Evolutionary conservation across 2,329 filamentous ascomycete species (phyloP), one percentile per base, ranked within the genome.

Genomic region (Diaporthe sp.): DNA sequence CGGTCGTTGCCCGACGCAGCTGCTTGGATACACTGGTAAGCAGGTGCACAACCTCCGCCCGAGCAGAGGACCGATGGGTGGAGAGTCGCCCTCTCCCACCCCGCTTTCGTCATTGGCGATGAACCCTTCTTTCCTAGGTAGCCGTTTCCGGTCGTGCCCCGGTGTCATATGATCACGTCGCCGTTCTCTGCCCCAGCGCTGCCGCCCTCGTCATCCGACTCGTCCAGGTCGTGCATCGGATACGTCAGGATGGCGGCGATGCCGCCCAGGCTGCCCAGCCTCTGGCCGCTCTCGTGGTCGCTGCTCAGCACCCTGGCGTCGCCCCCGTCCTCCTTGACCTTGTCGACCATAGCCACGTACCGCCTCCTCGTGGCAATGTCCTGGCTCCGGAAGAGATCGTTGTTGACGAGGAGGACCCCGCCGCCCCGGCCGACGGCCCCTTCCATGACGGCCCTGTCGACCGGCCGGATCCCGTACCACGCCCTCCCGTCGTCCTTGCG

Each of bases 191-290:
- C 80, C 3, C 77, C 80, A 15, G 74, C 80, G 6, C 75, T 79
- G 15, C 80, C 84, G 3, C 85, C 85, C 7, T 86, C 86, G 10
- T 85, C 86, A 3, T 86, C 91, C 2, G 93, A 92, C 44, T 96
- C 92, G 76, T 97, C 94, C 58, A 97, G 86, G 77, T 97, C 95
- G 25, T 90, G 85, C 50, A 98, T 88, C 0, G 97, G 96, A 81
- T 96, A 99, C 17, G 96, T 98, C 76, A 98, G 85, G 37, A 98
- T 93, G 1, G 95, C 95, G 22, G 96, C 97, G 76, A 99, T 93
- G 25, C 95, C 94, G 1, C 97, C 96, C 75, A 98, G 82, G 17
- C 92, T 93, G 77, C 96, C 94, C 19, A 99, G 84, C 75, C 95
- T 88, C 85, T 93, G 93, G 0, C 97, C 97, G 82, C 96, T 98